Percentiles rank a stretch among this genome's conserved stretches.
Conservation (phyloP, 495 filamentous ascomycete genomes). For the Penicillium coffeae region DNA sequence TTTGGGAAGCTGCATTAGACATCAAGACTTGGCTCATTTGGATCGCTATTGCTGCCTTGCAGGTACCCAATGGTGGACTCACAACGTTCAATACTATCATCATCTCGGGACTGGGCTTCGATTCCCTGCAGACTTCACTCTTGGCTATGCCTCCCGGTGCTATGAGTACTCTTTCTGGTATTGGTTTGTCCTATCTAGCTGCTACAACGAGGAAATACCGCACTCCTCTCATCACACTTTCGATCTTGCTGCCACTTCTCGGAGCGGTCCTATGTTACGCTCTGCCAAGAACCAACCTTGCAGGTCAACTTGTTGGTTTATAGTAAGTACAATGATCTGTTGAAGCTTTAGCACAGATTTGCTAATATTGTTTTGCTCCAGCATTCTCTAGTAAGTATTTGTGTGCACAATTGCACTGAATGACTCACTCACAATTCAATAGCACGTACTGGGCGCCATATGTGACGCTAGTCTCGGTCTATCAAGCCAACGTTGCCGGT, state of each 20-base stretch:
- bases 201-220: not conserved
- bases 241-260: not conserved
- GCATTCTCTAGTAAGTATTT: not conserved
- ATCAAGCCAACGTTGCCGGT: slow-evolving; percentile 3
- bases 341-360: not conserved
- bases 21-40: slow-evolving; percentile 2
- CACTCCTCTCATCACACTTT: not conserved
- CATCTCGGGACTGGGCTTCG: slow-evolving; percentile 24
- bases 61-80: slow-evolving; percentile 30
- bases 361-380: not conserved
- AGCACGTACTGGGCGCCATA: slow-evolving; percentile 4
- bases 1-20: not conserved
- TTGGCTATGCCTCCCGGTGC: slow-evolving; percentile 24
- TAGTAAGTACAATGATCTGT: not conserved
- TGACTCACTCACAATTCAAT: not conserved
- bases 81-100: slow-evolving; percentile 26
- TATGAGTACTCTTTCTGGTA: slow-evolving; percentile 16
- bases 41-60: not conserved
- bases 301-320: not conserved
- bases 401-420: not conserved
- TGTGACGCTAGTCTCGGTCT: slow-evolving; percentile 1
- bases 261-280: not conserved
- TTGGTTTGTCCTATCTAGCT: slow-evolving; percentile 20
- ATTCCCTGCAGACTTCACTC: slow-evolving; percentile 12
- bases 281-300: not conserved